Evolutionary conservation across 768 basidiomycete species (phyloP), one percentile per base, ranked within the genome.

Genomic region (Daedaleopsis nitida): DNA sequence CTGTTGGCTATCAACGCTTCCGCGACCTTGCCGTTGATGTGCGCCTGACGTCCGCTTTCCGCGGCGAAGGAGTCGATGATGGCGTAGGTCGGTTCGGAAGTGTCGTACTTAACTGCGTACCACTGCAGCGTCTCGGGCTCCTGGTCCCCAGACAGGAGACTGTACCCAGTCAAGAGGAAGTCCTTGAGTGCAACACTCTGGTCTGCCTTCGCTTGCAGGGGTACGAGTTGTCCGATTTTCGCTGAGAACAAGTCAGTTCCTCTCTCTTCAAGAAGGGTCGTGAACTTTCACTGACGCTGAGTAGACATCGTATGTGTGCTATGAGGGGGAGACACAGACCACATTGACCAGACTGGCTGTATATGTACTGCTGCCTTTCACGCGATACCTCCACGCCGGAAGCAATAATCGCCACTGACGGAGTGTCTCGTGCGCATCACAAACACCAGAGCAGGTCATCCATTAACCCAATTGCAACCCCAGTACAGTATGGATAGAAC

Each of bases 21-120:
- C n/a, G 76, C 76, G 44, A 77, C 68, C 48, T 74, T 68, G 21
- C 77, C 77, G 6, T 55, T 47, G 12, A 78, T 65, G 65, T 80
- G 78, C 9, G 74, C 75, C 11, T 63, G 53, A 13, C 77, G 72
- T 5, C 74, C 77, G 21, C 63, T 60, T 53, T 75, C 72, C 11
- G 68, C 65, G 3, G 71, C 70, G 69, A 78, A 78, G 10, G 77
- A 76, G 66, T 78, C 77, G 71, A 80, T 76, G 63, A 77, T 73
- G 44, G 72, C 73, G 65, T 70, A 78, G 13, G 55, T 39, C 70
- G 59, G 49, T 66, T 52, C 35, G 64, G 59, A 45, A 59, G 64
- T 34, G 63, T 34, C 45, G 59, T 73, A 73, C 57, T 73, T 75
- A 35, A 76, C 55, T 7, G 72, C 77, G 62, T 71, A 77, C 77